phyloP scores from a whole-genome alignment of 306 rosid genomes.

The Trichosanthes cucumerina region DNA sequence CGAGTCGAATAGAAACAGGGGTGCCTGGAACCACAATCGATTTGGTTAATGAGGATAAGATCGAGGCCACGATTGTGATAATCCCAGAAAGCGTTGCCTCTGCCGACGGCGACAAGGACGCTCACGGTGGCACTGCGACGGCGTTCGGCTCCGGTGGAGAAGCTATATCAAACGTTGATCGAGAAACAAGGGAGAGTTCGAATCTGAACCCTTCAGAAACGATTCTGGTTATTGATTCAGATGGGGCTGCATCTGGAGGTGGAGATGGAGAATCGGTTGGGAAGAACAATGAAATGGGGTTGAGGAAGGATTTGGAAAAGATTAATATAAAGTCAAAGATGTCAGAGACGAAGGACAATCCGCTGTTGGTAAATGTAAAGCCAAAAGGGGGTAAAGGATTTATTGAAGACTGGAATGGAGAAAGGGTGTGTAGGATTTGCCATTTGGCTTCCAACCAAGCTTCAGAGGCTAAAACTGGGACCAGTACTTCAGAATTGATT shows the following conservation, averaged over 20 bases:
- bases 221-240: slow-evolving; percentile 34
- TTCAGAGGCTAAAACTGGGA: slow-evolving; percentile 25
- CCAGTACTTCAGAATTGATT: slow-evolving; percentile 37
- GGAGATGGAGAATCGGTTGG: slow-evolving; percentile 26
- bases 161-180: not conserved
- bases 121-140: not conserved
- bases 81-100: slow-evolving; percentile 1
- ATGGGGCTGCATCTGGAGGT: slow-evolving; percentile 23
- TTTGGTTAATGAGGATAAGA: not conserved
- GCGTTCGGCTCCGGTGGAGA: not conserved
- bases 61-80: not conserved
- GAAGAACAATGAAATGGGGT: slow-evolving; percentile 25
- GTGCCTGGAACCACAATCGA: not conserved
- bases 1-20: not conserved
- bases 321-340: slow-evolving; percentile 22
- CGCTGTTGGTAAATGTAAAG: slow-evolving; percentile 47
- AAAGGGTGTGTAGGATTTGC: slow-evolving; percentile 87
- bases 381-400: slow-evolving; percentile 29
- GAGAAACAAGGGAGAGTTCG: slow-evolving; percentile 24
- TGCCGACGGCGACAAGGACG: not conserved
- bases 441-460: slow-evolving; percentile 53
- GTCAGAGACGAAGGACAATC: slow-evolving; percentile 35
- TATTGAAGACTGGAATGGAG: slow-evolving; percentile 43
- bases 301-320: not conserved
- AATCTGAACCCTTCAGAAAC: slow-evolving; percentile 32